A percentile compares a stretch with the other conserved stretches of the same genome.
phyloP scores from a whole-genome alignment of 2,329 filamentous ascomycete genomes.

The Periconia sp. region DNA sequence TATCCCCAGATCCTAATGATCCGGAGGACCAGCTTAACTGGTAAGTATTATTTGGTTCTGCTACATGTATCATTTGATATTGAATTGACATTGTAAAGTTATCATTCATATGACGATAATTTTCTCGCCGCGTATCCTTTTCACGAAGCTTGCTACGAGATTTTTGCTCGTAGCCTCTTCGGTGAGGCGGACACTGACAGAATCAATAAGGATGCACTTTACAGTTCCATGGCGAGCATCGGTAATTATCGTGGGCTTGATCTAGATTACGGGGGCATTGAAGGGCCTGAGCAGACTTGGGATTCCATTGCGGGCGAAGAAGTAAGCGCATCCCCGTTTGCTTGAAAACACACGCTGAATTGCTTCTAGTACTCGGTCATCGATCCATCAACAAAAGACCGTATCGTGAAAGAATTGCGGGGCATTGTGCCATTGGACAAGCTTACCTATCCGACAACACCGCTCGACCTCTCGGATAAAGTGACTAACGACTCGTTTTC shows the following conservation, averaged over 20 bases:
- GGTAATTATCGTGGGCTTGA: background rate
- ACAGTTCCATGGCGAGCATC: constrained; percentile 5
- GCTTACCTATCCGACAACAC: background rate
- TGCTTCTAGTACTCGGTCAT: constrained; percentile 12
- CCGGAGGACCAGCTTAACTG: constrained; percentile 2
- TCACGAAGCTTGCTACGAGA: constrained; percentile 23
- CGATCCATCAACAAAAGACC: background rate
- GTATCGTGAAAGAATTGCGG: background rate
- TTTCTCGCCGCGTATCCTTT: constrained; percentile 18
- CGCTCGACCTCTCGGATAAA: background rate
- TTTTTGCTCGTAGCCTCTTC: constrained; percentile 18
- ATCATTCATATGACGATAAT: no score
- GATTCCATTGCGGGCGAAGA: constrained; percentile 19
- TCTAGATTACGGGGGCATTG: constrained; percentile 19
- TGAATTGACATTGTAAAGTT: no score
- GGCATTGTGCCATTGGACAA: background rate
- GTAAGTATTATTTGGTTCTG: constrained; percentile 8
- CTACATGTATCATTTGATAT: no score
- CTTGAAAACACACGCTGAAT: no score
- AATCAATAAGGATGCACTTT: constrained; percentile 23
- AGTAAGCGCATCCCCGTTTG: no score
- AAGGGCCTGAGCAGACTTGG: constrained; percentile 17
- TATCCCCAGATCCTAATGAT: constrained; percentile 24
- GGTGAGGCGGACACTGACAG: constrained; percentile 2
- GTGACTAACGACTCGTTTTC: constrained; percentile 2